These are phyloP conservation scores for Pestalotiopsis fici DNA, from an alignment of 2,329 filamentous ascomycete genomes.

Conservation along the genomic window DNA sequence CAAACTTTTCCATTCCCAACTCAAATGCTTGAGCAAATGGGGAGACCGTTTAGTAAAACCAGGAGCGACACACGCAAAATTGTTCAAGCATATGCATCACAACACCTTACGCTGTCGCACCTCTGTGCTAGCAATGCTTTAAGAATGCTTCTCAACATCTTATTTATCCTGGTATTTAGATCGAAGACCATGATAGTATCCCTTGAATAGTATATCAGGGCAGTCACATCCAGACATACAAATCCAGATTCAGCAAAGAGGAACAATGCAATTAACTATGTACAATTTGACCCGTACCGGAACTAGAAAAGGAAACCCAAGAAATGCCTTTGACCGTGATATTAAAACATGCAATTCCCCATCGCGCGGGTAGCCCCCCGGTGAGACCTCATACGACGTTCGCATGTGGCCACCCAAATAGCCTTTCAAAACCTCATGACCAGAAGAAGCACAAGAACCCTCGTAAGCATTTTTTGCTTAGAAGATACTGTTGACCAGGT, in stretches of 20 bases:
- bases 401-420: neutral
- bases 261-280: neutral
- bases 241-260: neutral
- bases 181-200: too few species aligned
- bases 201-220: too few species aligned
- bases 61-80: too few species aligned
- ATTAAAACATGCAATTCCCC: neutral
- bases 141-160: too few species aligned
- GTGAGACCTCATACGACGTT: neutral
- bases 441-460: neutral
- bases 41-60: too few species aligned
- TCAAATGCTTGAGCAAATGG: too few species aligned
- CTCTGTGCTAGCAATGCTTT: too few species aligned
- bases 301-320: neutral
- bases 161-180: too few species aligned
- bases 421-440: neutral
- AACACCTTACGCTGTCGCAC: too few species aligned
- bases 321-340: neutral
- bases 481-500: slow-evolving; percentile 90
- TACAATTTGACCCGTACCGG: neutral
- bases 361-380: neutral
- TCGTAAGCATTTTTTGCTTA: slow-evolving; percentile 41
- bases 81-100: too few species aligned
- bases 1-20: too few species aligned
- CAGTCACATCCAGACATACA: neutral